Percentiles rank a stretch among this genome's conserved stretches.
Evolutionary conservation across 305 asterid species (phyloP).

Genomic region (Ajuga reptans): DNA sequence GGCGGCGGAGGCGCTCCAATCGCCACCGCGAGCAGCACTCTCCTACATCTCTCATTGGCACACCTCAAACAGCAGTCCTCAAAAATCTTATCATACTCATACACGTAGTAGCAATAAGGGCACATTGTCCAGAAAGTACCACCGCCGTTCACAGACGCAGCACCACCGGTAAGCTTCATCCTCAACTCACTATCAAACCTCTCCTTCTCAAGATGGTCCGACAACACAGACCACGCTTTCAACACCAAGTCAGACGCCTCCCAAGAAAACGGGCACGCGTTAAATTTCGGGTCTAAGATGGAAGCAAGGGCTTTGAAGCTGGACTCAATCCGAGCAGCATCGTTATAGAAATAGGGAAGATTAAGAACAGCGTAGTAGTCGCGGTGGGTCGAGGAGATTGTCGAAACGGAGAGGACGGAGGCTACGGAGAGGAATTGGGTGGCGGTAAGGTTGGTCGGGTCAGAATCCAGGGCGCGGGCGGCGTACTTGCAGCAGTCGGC

Average conservation of each 20-base stretch:
- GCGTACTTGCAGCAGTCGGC: constrained; percentile 39
- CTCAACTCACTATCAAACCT: constrained; percentile 29
- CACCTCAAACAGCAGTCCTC: constrained; percentile 51
- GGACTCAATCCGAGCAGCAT: constrained; percentile 25
- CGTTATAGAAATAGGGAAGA: constrained; percentile 36
- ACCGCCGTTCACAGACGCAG: constrained; percentile 12
- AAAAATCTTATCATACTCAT: constrained; percentile 38
- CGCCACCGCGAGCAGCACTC: constrained; percentile 38
- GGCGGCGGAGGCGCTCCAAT: constrained; percentile 37
- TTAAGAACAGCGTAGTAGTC: constrained; percentile 43
- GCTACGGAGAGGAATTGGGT: constrained; percentile 39
- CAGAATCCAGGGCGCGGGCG: constrained; percentile 28
- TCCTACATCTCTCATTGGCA: constrained; percentile 38
- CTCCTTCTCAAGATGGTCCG: constrained; percentile 23
- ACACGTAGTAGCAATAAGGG: constrained; percentile 51
- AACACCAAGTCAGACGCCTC: constrained; percentile 37
- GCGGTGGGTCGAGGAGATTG: constrained; percentile 23
- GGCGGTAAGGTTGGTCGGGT: constrained; percentile 31
- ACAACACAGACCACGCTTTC: constrained; percentile 40
- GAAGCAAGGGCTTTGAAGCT: constrained; percentile 25
- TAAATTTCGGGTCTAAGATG: constrained; percentile 33
- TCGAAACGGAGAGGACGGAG: constrained; percentile 34
- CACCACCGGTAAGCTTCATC: constrained; percentile 6
- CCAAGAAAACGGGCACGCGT: constrained; percentile 32
- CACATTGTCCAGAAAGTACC: constrained; percentile 64